phyloP scores from a whole-genome alignment of 495 filamentous ascomycete genomes.

The Neurospora tetrasperma region DNA sequence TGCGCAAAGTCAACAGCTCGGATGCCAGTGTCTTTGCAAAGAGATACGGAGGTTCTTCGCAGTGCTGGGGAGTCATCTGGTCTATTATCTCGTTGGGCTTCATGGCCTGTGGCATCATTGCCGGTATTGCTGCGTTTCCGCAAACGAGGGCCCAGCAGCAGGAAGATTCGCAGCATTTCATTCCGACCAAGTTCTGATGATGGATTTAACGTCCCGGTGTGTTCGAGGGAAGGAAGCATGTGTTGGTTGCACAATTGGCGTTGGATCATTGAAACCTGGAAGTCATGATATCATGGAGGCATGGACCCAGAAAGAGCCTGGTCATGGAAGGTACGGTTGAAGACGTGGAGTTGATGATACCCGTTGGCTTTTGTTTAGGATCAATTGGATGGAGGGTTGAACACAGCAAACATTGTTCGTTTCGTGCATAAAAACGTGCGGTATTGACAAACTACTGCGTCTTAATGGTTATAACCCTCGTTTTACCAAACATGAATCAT shows the following conservation, averaged over 20 bases:
- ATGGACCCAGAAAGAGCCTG: not conserved
- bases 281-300: not conserved
- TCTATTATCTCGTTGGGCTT: conserved; percentile 57
- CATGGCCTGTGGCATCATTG: conserved; percentile 61
- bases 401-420: not conserved
- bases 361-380: not conserved
- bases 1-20: conserved; percentile 70
- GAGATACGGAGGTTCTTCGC: conserved; percentile 66
- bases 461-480: not conserved
- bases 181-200: conserved; percentile 31
- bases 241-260: not conserved
- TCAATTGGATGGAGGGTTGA: not conserved
- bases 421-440: not conserved
- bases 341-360: not conserved
- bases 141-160: conserved; percentile 57
- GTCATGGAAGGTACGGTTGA: not conserved
- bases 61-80: conserved; percentile 77
- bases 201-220: not conserved
- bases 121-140: conserved; percentile 65
- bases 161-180: conserved; percentile 56
- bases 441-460: not conserved
- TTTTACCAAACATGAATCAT: not conserved
- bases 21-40: conserved; percentile 75
- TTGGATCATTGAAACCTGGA: not conserved
- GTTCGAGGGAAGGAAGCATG: not conserved